Base-by-base conservation (phyloP, 495 filamentous ascomycete species). In the Xylaria curta region DNA sequence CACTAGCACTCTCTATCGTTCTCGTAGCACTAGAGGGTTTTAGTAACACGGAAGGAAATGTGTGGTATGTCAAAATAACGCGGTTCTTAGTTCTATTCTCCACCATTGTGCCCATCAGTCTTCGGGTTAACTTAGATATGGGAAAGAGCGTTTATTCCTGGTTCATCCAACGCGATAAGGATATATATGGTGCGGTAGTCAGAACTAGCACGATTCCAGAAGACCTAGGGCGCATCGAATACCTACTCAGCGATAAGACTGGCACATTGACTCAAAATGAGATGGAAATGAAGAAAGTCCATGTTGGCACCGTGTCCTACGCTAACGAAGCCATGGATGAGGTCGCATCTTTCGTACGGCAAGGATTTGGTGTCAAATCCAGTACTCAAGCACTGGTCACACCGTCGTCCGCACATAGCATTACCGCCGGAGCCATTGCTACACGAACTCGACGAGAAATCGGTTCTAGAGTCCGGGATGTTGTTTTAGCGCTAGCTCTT, bases 241-340 rank as follows among this genome's bases (percentile, higher is more conserved):
- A 98, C 76, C 86, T 99, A 13, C 87, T 99, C 17, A 97, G 93
- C 70, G 96, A 99, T 80, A 99, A 99, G 81, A 99, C 96, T 10
- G 96, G 96, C 10, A 99, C 96, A 13, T 81, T 99, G 67, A 99
- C 96, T 13, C 94, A 98, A 76, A 99, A 99, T 78, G 93, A 98
- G 75, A 98, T 98, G 95, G 96, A 97, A 81, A 88, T 99, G 86
- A 97, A 95, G 77, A 99, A 98, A 81, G 95, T 98, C 36, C 97
- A 98, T 76, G 94, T 99, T 70, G 97, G 97, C 1, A 98, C 96
- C 26, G 97, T 98, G 3, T 97, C 95, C 0, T 99, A 98, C 76
- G 97, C 94, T 28, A 96, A 95, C 73, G 97, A 99, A 79, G 95
- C 96, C 3, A 98, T 98, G 97, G 96, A 98, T 70, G 97, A 98